Evolutionary conservation across 768 basidiomycete species (phyloP), one percentile per base, ranked within the genome.

Genomic region (Tulasnella sp.): DNA sequence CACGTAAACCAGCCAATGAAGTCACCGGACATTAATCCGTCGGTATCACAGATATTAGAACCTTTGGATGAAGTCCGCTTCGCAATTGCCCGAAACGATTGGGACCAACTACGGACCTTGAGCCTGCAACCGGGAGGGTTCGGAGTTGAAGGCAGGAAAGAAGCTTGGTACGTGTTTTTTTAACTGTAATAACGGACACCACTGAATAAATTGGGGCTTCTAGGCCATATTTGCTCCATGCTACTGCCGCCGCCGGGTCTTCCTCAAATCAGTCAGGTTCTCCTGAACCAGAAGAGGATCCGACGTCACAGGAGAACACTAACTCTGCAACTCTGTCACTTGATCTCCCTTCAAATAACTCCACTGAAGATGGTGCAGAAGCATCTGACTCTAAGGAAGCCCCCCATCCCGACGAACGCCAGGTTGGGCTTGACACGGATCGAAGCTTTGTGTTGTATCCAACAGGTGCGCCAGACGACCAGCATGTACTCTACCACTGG

Each of bases 391-490:
- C 18, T 34, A 24, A 27, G 3, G 62, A 68, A 34, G 62, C 14
- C 34, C 82, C 87, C 34, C 94, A 96, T 83, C 86, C 85, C 5
- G 96, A 98, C 84, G 96, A 97, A 85, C 91, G 89, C 19, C 96
- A 98, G 85, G 95, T 98, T 80, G 86, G 87, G 79, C 89, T 97
- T 44, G 96, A 98, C 85, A 97, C 96, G 0, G 92, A 96, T 85
- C 90, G 96, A 73, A 96, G 95, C 82, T 98, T 98, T 83, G 94
- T 98, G 78, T 87, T 96, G 81, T 98, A 97, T 86, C 94, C 96
- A 83, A 91, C 91, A 89, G 94, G 95, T 94, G 88, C 86, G 88
- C 82, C 14, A 18, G n/a, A 34, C 31, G 46, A 10, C 52, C 38
- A 1, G 44, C 9, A 27, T n/a, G 6, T 38, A 38, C 39, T 42